Base-by-base conservation (phyloP, 345 rosid genomes). In the Melastoma malabathricum region DNA sequence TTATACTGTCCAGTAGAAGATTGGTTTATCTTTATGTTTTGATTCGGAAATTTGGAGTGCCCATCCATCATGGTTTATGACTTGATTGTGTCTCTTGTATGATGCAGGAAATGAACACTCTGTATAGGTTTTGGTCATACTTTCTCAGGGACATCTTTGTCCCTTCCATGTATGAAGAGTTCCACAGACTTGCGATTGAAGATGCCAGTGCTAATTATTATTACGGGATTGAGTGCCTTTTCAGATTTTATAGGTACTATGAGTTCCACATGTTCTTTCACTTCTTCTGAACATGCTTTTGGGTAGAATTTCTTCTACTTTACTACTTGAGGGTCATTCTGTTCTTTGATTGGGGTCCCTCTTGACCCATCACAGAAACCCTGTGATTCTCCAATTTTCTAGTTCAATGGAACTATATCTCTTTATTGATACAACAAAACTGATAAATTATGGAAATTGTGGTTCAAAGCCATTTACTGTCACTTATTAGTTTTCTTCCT, bases 91-190 rank as follows among this genome's bases (percentile, higher is more conserved):
- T 39, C 3, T 18, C 45, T 12, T 44, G 25, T 27, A 43, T 43
- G 44, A 10, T 77, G 74, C 87, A 92, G 98, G 98, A 87, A 76
- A 92, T 92, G 98, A 92, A 92, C 63, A 79, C 84, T 15, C 68
- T 92, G 46, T 92, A 84, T 66, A 73, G 96, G 53, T 92, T 86
- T 67, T 92, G 98, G 98, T 80, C 96, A 14, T 92, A 78, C 71
- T 87, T 92, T 70, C 92, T 92, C 46, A 75, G 98, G 71, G 81
- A 80, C 23, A 59, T 71, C 56, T 82, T 84, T 75, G 79, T 77
- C 25, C 78, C 75, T 45, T 74, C 93, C 22, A 80, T 92, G 84
- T 92, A 92, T 68, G 73, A 84, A 25, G 98, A 92, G 64, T 92
- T 92, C 70, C 72, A 57, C 67, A 87, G 79, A 70, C 57, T 75